Evolutionary conservation across 2,329 filamentous ascomycete genomes (phyloP).

Genomic region (Tetracladium maxilliforme): DNA sequence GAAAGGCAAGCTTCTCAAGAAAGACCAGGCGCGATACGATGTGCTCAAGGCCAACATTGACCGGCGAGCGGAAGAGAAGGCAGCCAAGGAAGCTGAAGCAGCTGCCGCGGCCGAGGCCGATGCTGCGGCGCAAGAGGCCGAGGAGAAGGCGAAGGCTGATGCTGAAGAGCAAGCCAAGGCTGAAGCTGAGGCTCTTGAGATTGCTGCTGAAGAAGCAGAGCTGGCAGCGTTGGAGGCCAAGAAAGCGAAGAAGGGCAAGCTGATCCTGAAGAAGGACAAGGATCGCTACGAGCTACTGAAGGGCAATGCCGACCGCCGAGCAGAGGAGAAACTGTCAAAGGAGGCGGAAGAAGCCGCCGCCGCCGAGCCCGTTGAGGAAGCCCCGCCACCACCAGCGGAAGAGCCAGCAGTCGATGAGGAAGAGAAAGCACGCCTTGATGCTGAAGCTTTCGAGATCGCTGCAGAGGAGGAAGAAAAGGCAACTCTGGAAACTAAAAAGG

Average conservation of each 20-base stretch:
- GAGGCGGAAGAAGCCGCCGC: not conserved
- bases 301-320: slow-evolving; percentile 7
- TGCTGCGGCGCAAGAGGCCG: slow-evolving; percentile 19
- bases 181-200: slow-evolving; percentile 18
- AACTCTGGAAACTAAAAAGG: no score
- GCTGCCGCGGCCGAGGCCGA: slow-evolving; percentile 18
- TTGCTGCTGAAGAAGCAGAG: slow-evolving; percentile 19
- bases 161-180: slow-evolving; percentile 22
- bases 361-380: not conserved
- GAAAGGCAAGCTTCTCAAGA: slow-evolving; percentile 20
- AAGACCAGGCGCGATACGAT: slow-evolving; percentile 12
- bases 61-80: slow-evolving; percentile 12
- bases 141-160: slow-evolving; percentile 22
- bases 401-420: no score
- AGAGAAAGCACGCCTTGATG: no score
- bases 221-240: slow-evolving; percentile 12
- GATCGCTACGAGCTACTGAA: slow-evolving; percentile 9
- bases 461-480: no score
- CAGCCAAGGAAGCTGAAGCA: slow-evolving; percentile 21
- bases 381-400: no score
- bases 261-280: slow-evolving; percentile 19
- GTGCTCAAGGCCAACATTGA: slow-evolving; percentile 8
- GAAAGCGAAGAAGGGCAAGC: slow-evolving; percentile 20
- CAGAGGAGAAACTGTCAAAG: slow-evolving; percentile 1
- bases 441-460: no score